Evolutionary conservation across 2,329 filamentous ascomycete species (phyloP).

Genomic region (Aspergillus quadrilineatus): DNA sequence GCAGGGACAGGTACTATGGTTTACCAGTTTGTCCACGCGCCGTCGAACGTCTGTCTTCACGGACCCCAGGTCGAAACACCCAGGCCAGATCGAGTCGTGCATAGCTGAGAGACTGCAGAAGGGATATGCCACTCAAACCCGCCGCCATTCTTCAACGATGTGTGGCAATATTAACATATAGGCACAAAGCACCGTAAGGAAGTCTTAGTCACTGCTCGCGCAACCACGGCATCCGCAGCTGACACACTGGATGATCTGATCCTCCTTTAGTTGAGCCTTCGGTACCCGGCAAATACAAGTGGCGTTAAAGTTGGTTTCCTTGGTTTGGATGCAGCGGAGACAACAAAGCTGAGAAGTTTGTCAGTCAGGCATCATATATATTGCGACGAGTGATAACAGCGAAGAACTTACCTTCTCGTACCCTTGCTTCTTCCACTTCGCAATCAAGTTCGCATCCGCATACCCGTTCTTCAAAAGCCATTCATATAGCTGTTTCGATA

Average conservation of each 20-base stretch:
- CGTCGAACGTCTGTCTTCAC: too few species aligned
- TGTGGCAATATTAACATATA: too few species aligned
- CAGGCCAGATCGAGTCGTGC: too few species aligned
- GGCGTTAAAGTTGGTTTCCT: conserved; percentile 97
- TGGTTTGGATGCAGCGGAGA: conserved; percentile 95
- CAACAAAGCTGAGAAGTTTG: conserved; percentile 70
- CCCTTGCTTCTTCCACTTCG: conserved; percentile 99
- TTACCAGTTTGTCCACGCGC: too few species aligned
- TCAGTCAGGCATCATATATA: not conserved
- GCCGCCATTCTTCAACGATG: too few species aligned
- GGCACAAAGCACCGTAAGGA: not conserved
- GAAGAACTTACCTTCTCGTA: conserved; percentile 78
- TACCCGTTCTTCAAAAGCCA: conserved; percentile 97
- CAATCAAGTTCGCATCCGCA: conserved; percentile 90
- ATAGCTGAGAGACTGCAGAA: not conserved
- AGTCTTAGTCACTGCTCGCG: conserved; percentile 70
- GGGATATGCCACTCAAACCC: too few species aligned
- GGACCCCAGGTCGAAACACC: too few species aligned
- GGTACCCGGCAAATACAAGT: conserved; percentile 97
- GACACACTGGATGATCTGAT: conserved; percentile 87
- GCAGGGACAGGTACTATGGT: too few species aligned
- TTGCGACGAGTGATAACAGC: not conserved
- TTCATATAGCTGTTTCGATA: conserved; percentile 87
- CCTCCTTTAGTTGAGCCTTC: conserved; percentile 82
- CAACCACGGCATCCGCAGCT: conserved; percentile 93